These are phyloP conservation scores for Marsdenia floribunda DNA, from an alignment of 257 asterid species.

Conservation along the genomic window DNA sequence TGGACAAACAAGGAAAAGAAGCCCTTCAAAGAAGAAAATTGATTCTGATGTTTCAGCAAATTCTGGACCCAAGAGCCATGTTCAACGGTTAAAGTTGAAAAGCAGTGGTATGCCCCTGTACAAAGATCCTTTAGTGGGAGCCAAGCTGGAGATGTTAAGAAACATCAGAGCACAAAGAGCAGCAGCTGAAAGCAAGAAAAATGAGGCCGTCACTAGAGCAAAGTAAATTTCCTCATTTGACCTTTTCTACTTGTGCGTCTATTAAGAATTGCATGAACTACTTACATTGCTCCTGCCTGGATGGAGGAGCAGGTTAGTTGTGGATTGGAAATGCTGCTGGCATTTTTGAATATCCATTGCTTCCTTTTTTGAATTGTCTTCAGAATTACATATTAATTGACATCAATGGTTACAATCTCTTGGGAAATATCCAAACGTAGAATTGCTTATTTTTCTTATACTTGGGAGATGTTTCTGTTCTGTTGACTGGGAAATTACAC, in stretches of 20 bases:
- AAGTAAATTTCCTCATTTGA: conserved; percentile 40
- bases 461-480: neutral
- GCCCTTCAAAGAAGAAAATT: conserved; percentile 28
- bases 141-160: conserved; percentile 81
- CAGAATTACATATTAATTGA: neutral
- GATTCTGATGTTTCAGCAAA: conserved; percentile 26
- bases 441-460: neutral
- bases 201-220: conserved; percentile 62
- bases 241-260: neutral
- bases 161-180: conserved; percentile 68
- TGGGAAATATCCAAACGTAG: neutral
- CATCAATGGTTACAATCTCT: neutral
- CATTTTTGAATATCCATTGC: neutral
- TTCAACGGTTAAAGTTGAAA: conserved; percentile 33
- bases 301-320: neutral
- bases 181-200: conserved; percentile 38
- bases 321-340: neutral
- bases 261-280: neutral
- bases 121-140: conserved; percentile 71
- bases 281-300: neutral
- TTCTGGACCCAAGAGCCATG: conserved; percentile 31
- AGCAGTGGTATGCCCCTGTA: conserved; percentile 43
- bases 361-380: neutral
- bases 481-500: neutral
- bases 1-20: conserved; percentile 38